Evolutionary conservation across 768 basidiomycete species (phyloP), one percentile per base, ranked within the genome.

Genomic region (Trametes cubensis): DNA sequence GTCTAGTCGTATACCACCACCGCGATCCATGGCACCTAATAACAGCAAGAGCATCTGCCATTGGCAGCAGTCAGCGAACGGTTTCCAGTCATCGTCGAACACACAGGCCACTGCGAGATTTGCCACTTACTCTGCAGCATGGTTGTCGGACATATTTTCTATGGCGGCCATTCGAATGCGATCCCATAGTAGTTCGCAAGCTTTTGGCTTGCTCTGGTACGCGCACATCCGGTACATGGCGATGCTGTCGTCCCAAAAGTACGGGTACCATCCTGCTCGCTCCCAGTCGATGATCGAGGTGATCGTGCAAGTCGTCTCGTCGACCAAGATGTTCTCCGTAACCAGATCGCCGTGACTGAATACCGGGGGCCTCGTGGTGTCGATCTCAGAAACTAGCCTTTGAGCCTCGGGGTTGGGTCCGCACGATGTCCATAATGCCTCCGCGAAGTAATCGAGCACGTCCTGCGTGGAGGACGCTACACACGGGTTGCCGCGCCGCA

Each of bases 241-340:
- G 11, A 42, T 8, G 21, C 3, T 17, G 8, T 55, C 23, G 40
- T 55, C 54, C 54, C 54, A 55, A 21, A 42, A 45, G 40, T 41
- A 41, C 40, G 54, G 54, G 40, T 42, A 55, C 54, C 54, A 55
- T 44, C 54, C 54, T 6, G 54, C 54, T 4, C 14, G 40, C 23
- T 55, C 54, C 54, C 54, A 55, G 44, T 55, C 54, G 25, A 55
- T 45, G 28, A 55, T 45, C 5, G 54, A 41, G 25, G 28, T 25
- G 14, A 55, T 34, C 14, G 40, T 15, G 21, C n/a, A 39, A 4
- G 40, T 25, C 15, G 8, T 26, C 14, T 25, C 40, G 54, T 55
- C 54, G 54, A 55, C 28, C 41, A 55, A 6, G 54, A 55, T 55
- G 44, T 55, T 55, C 40, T 45, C 40, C 25, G 54, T 8, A 17